Base-by-base conservation (phyloP, 1,284 basidiomycete species). In the Cryptococcus sp. region DNA sequence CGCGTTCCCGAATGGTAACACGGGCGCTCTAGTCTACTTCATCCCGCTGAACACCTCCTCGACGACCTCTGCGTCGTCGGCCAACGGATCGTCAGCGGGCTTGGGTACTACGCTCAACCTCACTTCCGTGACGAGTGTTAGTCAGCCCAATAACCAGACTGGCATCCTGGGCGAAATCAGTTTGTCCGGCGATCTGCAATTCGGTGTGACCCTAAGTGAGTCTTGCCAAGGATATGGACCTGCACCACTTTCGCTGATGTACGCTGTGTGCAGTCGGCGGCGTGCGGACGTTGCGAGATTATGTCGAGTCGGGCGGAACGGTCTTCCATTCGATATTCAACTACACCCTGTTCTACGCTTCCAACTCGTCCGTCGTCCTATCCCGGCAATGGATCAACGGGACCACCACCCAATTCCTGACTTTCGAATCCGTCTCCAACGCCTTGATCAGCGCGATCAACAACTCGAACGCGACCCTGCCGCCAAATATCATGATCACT, bases 1-100 rank as follows among this genome's bases (percentile, higher is more conserved):
- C 1, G 81, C 80, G 3, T 70, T 81, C 38, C 80, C 81, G 1
- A 72, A 79, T 13, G 81, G 80, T 15, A 82, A 82, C 66, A 77
- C 78, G 0, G 80, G 80, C 11, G 75, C 75, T 8, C 61, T 80
- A 40, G 66, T 74, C 27, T 81, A 78, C 63, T 80, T 81, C 57
- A 57, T 78, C 7, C 80, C 80, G 3, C 31, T 62, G 23, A 64
- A 62, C 44, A 59, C 48, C 5, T 54, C 62, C 6, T 54, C 64
- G 3, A 50, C 55, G 44, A 47, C 49, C 5, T 50, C 60, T 4
- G 40, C 48, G 5, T 10, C 31, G 31, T 35, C 31, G 2, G 31
- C 31, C 2, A 35, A 35, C 31, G 31, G 31, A 3, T 35, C 31
- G 31, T 35, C 31, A 13, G 13, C 31, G 13, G 31, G 31, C 2